These are phyloP conservation scores for Paraphoma chrysanthemicola DNA, from an alignment of 2,329 filamentous ascomycete genomes.

Conservation along the genomic window DNA sequence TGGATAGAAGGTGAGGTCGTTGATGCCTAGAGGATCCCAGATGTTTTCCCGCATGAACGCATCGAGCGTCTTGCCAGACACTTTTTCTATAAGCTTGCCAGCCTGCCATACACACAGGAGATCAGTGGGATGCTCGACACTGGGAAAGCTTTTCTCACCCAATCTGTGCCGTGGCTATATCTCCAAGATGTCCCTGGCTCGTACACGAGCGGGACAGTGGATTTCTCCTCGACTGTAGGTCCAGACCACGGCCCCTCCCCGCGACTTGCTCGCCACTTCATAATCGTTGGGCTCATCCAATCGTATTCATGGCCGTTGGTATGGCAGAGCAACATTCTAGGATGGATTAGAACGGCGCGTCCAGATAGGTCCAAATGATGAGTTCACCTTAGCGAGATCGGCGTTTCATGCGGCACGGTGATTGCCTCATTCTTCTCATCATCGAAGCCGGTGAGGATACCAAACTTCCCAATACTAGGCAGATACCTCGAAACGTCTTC, in stretches of 20 bases:
- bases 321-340: constrained; percentile 52
- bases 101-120: constrained; percentile 26
- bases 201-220: constrained; percentile 60
- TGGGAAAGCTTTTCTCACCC: constrained; percentile 8
- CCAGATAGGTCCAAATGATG: too few relatives aligned
- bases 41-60: constrained; percentile 53
- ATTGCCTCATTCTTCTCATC: constrained; percentile 22
- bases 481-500: constrained; percentile 17
- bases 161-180: constrained; percentile 58
- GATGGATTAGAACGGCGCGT: neutral
- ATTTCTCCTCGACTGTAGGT: constrained; percentile 56
- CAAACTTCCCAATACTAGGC: constrained; percentile 44
- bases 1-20: constrained; percentile 62
- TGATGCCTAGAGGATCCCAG: constrained; percentile 51
- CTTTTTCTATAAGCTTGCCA: constrained; percentile 52
- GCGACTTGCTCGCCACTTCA: constrained; percentile 40
- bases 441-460: constrained; percentile 29
- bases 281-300: constrained; percentile 52
- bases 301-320: constrained; percentile 56
- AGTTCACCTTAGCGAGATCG: constrained; percentile 50
- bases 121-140: neutral
- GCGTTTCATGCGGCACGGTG: constrained; percentile 40
- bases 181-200: constrained; percentile 63
- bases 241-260: constrained; percentile 53
- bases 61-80: constrained; percentile 48